Percentiles rank a stretch among this genome's conserved stretches.
These are phyloP conservation scores for Camelina sativa DNA, from an alignment of 345 rosid genomes.

Conservation along the genomic window DNA sequence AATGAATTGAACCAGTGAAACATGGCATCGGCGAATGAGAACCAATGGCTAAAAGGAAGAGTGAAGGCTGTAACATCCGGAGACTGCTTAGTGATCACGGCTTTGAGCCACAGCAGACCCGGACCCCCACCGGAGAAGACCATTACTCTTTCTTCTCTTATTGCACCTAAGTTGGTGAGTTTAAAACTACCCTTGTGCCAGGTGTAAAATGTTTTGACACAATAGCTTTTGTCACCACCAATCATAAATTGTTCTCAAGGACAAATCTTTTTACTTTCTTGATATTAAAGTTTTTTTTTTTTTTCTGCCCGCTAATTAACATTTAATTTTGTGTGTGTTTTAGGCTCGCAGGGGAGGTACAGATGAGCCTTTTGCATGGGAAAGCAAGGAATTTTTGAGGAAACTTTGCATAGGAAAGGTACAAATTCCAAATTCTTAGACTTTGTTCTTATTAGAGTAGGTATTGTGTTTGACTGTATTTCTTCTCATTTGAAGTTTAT, in stretches of 20 bases:
- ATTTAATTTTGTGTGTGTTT: not conserved
- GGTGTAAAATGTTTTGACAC: not conserved
- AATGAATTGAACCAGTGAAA: conserved; percentile 1
- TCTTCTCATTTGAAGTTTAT: not conserved
- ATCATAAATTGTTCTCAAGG: not conserved
- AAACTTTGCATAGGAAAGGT: conserved; percentile 99
- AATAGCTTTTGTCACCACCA: not conserved
- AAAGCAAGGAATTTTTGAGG: conserved; percentile 88
- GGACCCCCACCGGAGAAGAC: conserved; percentile 91
- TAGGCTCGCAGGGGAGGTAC: conserved; percentile 82
- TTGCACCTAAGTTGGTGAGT: conserved; percentile 83
- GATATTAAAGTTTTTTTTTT: not conserved
- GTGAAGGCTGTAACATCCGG: conserved; percentile 93
- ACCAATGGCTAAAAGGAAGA: conserved; percentile 68
- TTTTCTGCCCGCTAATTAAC: not conserved
- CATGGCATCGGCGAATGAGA: conserved; percentile 53
- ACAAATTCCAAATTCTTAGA: conserved; percentile 7
- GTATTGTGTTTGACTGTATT: not conserved
- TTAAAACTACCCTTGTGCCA: too few species aligned
- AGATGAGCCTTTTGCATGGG: conserved; percentile 98
- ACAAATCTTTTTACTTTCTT: too few species aligned
- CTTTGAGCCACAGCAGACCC: conserved; percentile 57
- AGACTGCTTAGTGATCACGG: conserved; percentile 75
- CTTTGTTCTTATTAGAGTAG: not conserved
- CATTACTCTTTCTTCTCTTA: conserved; percentile 73